Percentiles rank a stretch among this genome's conserved stretches.
Evolutionary conservation across 768 basidiomycete species (phyloP).

Genomic region (Hericium erinaceus): DNA sequence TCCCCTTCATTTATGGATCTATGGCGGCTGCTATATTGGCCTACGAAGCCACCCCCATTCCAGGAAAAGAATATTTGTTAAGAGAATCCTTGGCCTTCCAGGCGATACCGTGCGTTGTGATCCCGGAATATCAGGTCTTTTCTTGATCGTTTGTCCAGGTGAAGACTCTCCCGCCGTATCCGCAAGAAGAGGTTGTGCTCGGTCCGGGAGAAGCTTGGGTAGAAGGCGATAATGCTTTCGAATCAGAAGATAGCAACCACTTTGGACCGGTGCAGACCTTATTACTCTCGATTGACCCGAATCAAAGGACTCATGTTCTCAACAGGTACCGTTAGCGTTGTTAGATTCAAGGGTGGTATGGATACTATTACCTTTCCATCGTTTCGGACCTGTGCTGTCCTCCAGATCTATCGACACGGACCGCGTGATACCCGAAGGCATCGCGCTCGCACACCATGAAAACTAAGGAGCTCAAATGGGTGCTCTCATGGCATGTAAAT

Average conservation of each 20-base stretch:
- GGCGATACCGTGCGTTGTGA: constrained; percentile 9
- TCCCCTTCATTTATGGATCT: background rate
- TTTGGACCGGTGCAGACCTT: constrained; percentile 10
- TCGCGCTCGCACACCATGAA: no score
- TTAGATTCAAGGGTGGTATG: background rate
- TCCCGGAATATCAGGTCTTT: background rate
- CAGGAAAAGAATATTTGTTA: constrained; percentile 7
- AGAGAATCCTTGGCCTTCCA: constrained; percentile 12
- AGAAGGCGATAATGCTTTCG: constrained; percentile 12
- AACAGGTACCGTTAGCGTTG: background rate
- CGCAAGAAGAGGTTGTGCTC: constrained; percentile 7
- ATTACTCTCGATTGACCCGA: background rate
- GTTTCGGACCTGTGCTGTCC: background rate
- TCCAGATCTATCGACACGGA: background rate
- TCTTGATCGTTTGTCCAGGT: constrained; percentile 4
- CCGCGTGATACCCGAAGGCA: no score
- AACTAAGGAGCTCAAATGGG: no score
- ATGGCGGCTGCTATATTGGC: background rate
- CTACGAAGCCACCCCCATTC: constrained; percentile 8
- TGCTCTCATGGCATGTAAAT: no score
- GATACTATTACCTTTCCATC: background rate
- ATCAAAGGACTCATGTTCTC: no score
- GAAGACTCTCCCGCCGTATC: constrained; percentile 13
- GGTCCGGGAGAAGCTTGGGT: constrained; percentile 11
- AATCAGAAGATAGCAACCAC: constrained; percentile 16